Evolutionary conservation across 345 rosid species (phyloP).

Genomic region (Acer yangbiense): DNA sequence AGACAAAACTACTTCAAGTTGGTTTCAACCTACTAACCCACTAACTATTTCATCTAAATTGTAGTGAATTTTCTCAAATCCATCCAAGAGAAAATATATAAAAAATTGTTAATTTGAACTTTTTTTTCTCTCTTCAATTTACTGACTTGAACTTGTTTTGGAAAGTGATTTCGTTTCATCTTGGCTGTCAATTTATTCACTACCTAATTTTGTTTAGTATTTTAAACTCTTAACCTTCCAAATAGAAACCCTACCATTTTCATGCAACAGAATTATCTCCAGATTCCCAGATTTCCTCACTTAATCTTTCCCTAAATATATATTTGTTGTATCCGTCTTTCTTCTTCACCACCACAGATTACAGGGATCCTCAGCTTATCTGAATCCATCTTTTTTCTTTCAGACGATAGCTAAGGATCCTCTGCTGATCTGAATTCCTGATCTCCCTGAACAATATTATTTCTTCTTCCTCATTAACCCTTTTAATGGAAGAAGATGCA

Average conservation of each 20-base stretch:
- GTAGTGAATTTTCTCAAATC: background rate
- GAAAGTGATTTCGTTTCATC: slow-evolving; percentile 2
- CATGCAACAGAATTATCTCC: slow-evolving; percentile 18
- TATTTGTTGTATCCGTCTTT: slow-evolving; percentile 2
- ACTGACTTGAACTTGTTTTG: background rate
- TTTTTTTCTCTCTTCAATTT: background rate
- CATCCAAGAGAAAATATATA: background rate
- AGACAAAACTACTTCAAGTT: slow-evolving; percentile 13
- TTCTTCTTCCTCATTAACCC: background rate
- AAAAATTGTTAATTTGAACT: slow-evolving; percentile 3
- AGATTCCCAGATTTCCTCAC: slow-evolving; percentile 34
- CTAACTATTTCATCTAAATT: slow-evolving; percentile 8
- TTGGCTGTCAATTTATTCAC: background rate
- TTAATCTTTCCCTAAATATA: slow-evolving; percentile 32
- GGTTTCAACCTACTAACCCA: slow-evolving; percentile 19
- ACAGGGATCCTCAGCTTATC: too few relatives aligned
- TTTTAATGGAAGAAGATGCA: slow-evolving; percentile 29
- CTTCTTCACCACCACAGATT: too few relatives aligned
- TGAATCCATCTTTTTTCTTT: too few relatives aligned
- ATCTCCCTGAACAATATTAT: background rate
- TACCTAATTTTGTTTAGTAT: slow-evolving; percentile 16
- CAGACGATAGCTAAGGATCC: too few relatives aligned
- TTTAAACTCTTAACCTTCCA: slow-evolving; percentile 14
- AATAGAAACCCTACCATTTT: slow-evolving; percentile 20
- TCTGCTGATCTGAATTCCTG: background rate